Percentiles rank a stretch among this genome's conserved stretches.
These are phyloP conservation scores for Kodamaea derodonti DNA, from an alignment of 1,139 yeast species.

Conservation along the genomic window DNA sequence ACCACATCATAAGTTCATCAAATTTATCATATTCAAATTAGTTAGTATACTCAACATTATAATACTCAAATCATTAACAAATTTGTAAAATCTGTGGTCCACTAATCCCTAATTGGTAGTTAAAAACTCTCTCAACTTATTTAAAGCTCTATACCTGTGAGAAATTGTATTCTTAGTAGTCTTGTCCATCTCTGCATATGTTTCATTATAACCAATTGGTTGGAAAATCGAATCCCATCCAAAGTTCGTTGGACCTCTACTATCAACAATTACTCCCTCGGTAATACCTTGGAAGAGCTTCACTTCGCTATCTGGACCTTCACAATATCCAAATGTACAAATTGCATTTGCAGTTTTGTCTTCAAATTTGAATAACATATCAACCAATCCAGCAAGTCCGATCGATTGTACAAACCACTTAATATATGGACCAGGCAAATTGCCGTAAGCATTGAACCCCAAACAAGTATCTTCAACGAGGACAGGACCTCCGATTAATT, in stretches of 20 bases:
- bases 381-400: conserved; percentile 71
- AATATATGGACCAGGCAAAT: conserved; percentile 86
- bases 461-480: conserved; percentile 94
- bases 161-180: conserved; percentile 72
- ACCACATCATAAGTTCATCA: too few relatives aligned
- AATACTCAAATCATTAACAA: too few relatives aligned
- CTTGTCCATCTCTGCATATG: conserved; percentile 92
- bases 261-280: conserved; percentile 70
- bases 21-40: too few relatives aligned
- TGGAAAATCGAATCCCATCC: conserved; percentile 95
- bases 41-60: too few relatives aligned
- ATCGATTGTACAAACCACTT: conserved; percentile 82
- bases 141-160: conserved; percentile 83
- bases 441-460: conserved; percentile 72
- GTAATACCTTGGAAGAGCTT: conserved; percentile 82
- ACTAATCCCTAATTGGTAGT: too few relatives aligned
- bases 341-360: conserved; percentile 85
- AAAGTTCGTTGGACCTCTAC: conserved; percentile 75
- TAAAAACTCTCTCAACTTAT: conserved; percentile 60
- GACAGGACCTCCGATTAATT: conserved; percentile 61
- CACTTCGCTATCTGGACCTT: conserved; percentile 71
- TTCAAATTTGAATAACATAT: conserved; percentile 74
- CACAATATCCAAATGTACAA: conserved; percentile 90
- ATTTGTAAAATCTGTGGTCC: too few relatives aligned
- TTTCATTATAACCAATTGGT: conserved; percentile 66